A percentile compares a stretch with the other conserved stretches of the same genome.
phyloP scores from a whole-genome alignment of 2,329 filamentous ascomycete species.

The Fusarium avenaceum region DNA sequence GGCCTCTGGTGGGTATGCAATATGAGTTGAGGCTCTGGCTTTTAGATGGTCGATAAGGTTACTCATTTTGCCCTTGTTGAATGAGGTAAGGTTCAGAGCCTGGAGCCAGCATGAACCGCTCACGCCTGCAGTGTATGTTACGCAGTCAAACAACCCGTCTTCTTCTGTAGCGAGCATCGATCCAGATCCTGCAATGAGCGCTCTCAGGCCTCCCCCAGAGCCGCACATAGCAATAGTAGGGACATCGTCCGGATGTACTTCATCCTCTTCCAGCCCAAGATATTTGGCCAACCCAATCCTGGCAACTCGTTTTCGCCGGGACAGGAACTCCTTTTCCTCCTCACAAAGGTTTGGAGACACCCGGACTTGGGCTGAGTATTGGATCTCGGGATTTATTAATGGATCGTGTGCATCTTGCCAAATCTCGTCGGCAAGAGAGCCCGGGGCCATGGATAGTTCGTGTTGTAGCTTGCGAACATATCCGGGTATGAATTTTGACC shows the following conservation, averaged over 20 bases:
- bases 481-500: conserved; percentile 81
- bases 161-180: conserved; percentile 88
- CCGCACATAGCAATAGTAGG: conserved; percentile 94
- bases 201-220: conserved; percentile 90
- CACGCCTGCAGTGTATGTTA: conserved; percentile 94
- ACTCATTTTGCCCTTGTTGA: conserved; percentile 76
- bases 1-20: conserved; percentile 90
- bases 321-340: conserved; percentile 83
- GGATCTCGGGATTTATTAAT: conserved; percentile 86
- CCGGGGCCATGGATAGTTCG: conserved; percentile 88
- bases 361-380: conserved; percentile 83
- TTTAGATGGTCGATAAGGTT: conserved; percentile 88
- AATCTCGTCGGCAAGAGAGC: conserved; percentile 91
- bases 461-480: conserved; percentile 86
- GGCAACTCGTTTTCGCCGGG: conserved; percentile 76
- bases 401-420: conserved; percentile 93
- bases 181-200: conserved; percentile 89
- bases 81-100: conserved; percentile 80
- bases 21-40: conserved; percentile 84
- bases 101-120: conserved; percentile 98
- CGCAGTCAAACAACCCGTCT: conserved; percentile 91
- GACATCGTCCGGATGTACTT: conserved; percentile 93
- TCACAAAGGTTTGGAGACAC: conserved; percentile 84
- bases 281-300: conserved; percentile 84
- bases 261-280: conserved; percentile 79